Percentiles rank a stretch among this genome's conserved stretches.
Conservation (phyloP, 306 rosid genomes). For the Amphicarpaea edgeworthii region DNA sequence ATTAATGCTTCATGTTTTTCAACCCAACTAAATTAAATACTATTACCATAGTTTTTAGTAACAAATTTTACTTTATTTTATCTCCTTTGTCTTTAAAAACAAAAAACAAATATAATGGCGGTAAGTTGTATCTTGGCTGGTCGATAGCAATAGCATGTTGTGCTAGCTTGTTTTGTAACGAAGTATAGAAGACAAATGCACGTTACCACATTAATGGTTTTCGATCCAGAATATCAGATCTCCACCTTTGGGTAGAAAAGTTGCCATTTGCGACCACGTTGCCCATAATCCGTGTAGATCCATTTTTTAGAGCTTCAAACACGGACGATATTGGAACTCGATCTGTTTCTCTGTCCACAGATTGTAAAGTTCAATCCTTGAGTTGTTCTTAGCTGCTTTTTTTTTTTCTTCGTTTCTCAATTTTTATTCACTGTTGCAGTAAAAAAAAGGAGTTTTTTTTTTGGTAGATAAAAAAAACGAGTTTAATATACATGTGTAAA, state of each 20-base stretch:
- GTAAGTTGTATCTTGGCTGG: constrained; percentile 25
- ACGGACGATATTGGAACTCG: neutral
- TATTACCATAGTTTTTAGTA: neutral
- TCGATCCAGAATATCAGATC: constrained; percentile 15
- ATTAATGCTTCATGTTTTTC: constrained; percentile 16
- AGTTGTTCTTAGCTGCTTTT: neutral
- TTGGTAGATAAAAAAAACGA: neutral
- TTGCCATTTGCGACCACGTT: constrained; percentile 6
- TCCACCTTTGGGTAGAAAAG: constrained; percentile 11
- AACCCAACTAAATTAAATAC: neutral
- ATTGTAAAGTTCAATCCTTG: constrained; percentile 27
- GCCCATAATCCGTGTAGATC: too few relatives aligned
- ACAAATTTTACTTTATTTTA: neutral
- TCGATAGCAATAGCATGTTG: constrained; percentile 3
- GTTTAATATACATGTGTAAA: too few relatives aligned
- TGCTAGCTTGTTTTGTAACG: too few relatives aligned
- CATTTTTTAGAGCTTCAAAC: neutral
- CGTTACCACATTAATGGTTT: constrained; percentile 44
- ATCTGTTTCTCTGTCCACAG: neutral
- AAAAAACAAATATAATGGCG: neutral
- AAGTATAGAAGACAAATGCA: neutral
- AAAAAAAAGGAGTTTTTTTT: too few relatives aligned
- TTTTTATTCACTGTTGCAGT: neutral
- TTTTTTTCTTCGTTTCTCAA: neutral
- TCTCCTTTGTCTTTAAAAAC: neutral